phyloP scores from a whole-genome alignment of 2,329 filamentous ascomycete genomes.

The Emericellopsis atlantica region DNA sequence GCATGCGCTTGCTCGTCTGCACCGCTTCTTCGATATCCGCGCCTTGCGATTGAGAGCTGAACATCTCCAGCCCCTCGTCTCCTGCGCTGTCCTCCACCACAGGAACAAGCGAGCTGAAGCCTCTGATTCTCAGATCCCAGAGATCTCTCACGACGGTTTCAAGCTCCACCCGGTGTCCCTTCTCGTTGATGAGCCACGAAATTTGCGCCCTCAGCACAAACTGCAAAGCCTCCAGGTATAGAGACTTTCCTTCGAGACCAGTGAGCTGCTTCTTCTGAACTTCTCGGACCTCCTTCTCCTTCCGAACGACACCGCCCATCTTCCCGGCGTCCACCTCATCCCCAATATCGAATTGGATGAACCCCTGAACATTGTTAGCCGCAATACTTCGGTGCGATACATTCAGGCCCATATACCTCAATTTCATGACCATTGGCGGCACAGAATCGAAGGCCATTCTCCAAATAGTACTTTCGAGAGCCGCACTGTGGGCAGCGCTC shows the following conservation, averaged over 20 bases:
- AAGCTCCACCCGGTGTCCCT: constrained; percentile 57
- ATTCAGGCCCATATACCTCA: constrained; percentile 35
- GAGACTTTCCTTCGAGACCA: constrained; percentile 57
- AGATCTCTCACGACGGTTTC: constrained; percentile 73
- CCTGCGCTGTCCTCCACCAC: constrained; percentile 7
- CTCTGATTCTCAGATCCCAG: constrained; percentile 60
- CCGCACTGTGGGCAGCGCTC: constrained; percentile 54
- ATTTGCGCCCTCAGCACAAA: constrained; percentile 74
- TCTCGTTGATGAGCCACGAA: constrained; percentile 55
- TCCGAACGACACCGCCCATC: constrained; percentile 39
- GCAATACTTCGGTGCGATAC: neutral
- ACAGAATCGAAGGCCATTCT: constrained; percentile 70
- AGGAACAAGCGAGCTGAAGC: constrained; percentile 22
- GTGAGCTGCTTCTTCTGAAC: constrained; percentile 41
- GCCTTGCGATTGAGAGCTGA: constrained; percentile 23
- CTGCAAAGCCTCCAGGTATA: constrained; percentile 78
- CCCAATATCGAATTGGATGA: constrained; percentile 41
- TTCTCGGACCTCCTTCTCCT: constrained; percentile 43
- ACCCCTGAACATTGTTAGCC: constrained; percentile 22
- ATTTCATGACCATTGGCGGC: constrained; percentile 63
- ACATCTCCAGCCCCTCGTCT: constrained; percentile 11
- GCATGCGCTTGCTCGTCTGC: too few relatives aligned
- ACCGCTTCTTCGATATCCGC: neutral
- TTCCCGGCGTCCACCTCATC: constrained; percentile 62
- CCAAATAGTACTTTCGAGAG: constrained; percentile 57